Evolutionary conservation across 768 basidiomycete genomes (phyloP).

Genomic region (Serendipita sp.): DNA sequence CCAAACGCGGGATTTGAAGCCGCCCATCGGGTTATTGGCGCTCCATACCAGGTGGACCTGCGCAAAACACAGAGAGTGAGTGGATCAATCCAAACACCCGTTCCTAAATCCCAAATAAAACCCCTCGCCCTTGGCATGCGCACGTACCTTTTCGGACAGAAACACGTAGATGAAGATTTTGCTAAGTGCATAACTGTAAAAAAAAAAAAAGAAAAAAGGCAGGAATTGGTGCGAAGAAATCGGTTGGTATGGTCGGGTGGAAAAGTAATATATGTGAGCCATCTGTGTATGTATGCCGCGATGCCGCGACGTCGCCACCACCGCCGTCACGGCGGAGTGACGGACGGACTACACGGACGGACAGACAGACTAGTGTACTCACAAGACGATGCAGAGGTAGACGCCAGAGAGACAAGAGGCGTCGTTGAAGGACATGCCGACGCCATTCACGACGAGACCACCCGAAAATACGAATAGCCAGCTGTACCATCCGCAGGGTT

Average conservation of each 20-base stretch:
- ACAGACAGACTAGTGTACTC: neutral
- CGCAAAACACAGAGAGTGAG: neutral
- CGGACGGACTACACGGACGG: no score
- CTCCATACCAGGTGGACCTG: constrained; percentile 5
- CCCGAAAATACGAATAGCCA: neutral
- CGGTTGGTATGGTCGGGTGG: neutral
- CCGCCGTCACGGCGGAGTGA: neutral
- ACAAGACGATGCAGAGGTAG: constrained; percentile 10
- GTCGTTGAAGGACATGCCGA: constrained; percentile 6
- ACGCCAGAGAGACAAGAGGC: constrained; percentile 7
- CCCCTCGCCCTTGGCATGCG: neutral
- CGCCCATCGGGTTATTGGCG: neutral
- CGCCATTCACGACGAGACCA: constrained; percentile 8
- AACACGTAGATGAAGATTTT: constrained; percentile 11
- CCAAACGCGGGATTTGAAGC: constrained; percentile 4
- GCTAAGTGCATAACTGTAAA: constrained; percentile 5
- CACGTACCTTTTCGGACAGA: constrained; percentile 10
- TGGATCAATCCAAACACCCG: neutral
- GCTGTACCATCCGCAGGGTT: neutral
- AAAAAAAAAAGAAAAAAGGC: neutral
- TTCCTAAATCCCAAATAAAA: neutral
- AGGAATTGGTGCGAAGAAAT: no score
- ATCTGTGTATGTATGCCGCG: neutral
- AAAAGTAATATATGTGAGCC: neutral
- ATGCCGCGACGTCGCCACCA: neutral